phyloP scores from a whole-genome alignment of 805 yeast species.

The Cyberlindnera veronae region DNA sequence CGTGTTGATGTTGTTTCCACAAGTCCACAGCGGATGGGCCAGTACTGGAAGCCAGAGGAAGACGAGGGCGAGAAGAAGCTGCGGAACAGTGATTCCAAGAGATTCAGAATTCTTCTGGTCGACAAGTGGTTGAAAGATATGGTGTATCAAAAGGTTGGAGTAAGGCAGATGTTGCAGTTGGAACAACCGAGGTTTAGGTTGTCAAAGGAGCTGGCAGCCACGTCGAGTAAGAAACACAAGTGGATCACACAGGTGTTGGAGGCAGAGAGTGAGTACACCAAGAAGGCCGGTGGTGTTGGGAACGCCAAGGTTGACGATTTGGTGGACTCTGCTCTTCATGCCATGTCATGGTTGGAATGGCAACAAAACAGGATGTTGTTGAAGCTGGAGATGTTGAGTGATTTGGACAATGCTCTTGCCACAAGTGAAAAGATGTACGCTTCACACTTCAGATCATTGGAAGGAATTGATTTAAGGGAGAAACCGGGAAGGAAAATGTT shows the following conservation, averaged over 20 bases:
- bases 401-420: constrained; percentile 16
- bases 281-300: constrained; percentile 5
- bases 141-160: background rate
- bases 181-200: constrained; percentile 12
- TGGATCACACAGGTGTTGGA: constrained; percentile 20
- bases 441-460: no score
- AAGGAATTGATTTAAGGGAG: no score
- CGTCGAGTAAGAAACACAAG: constrained; percentile 11
- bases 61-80: background rate
- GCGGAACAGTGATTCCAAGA: constrained; percentile 16
- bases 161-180: constrained; percentile 8
- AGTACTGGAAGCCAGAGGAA: constrained; percentile 22
- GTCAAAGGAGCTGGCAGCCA: constrained; percentile 10
- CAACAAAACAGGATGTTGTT: constrained; percentile 24
- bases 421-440: constrained; percentile 18
- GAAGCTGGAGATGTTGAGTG: constrained; percentile 19
- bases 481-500: background rate
- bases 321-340: constrained; percentile 25
- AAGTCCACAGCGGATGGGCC: constrained; percentile 23
- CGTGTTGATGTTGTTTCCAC: constrained; percentile 18
- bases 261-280: constrained; percentile 3
- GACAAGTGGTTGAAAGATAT: constrained; percentile 20
- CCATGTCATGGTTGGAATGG: constrained; percentile 25
- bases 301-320: constrained; percentile 27
- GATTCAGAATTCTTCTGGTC: constrained; percentile 16